These are phyloP conservation scores for Argentina anserina DNA, from an alignment of 306 rosid genomes.

Conservation along the genomic window DNA sequence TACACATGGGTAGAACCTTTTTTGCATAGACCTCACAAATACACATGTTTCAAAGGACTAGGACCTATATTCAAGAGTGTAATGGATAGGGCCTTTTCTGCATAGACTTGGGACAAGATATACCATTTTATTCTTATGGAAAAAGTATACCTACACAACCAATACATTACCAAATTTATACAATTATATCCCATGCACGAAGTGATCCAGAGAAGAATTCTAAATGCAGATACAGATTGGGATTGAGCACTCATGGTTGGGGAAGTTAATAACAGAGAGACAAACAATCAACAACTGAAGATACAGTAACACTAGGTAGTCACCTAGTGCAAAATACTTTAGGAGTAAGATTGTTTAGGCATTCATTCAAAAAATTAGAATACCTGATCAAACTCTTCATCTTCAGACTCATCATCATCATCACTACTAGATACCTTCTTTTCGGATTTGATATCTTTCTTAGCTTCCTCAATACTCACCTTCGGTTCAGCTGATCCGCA, in stretches of 20 bases:
- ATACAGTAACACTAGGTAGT: background rate
- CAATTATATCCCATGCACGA: background rate
- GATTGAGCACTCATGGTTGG: background rate
- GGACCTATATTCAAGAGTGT: background rate
- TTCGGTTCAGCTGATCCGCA: conserved; percentile 29
- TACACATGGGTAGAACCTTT: background rate
- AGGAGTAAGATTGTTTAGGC: background rate
- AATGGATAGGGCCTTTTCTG: background rate
- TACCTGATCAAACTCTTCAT: conserved; percentile 33
- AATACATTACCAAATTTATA: background rate
- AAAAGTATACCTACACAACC: background rate
- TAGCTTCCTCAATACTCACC: conserved; percentile 33
- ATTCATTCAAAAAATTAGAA: background rate
- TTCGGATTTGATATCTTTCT: conserved; percentile 29
- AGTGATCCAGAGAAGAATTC: background rate
- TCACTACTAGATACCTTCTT: conserved; percentile 17
- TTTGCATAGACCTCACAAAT: background rate
- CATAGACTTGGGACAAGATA: background rate
- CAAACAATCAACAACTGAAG: background rate
- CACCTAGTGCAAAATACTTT: background rate
- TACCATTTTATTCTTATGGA: background rate
- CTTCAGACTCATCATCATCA: conserved; percentile 34
- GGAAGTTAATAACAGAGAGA: too few relatives aligned
- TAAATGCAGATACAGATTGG: background rate
- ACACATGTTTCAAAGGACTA: background rate